Percentiles rank a stretch among this genome's conserved stretches.
These are phyloP conservation scores for Eucalyptus brandiana DNA, from an alignment of 345 rosid species.

Conservation along the genomic window DNA sequence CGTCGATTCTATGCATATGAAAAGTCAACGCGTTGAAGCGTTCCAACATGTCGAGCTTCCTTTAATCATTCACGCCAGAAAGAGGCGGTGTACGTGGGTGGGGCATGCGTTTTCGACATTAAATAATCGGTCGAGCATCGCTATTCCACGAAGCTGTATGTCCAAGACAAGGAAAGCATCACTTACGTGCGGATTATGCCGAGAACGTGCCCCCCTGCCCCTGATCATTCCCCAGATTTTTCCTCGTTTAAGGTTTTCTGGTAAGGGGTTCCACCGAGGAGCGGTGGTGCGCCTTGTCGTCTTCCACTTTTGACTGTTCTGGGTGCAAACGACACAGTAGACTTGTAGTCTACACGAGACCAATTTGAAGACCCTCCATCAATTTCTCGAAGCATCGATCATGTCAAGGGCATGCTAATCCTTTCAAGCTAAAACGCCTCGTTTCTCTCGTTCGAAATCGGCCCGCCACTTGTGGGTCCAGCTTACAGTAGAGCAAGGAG, in stretches of 20 bases:
- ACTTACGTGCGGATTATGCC: not conserved
- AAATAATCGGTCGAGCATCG: not conserved
- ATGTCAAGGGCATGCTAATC: not conserved
- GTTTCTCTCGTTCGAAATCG: too few relatives aligned
- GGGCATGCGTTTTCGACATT: not conserved
- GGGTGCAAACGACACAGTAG: not conserved
- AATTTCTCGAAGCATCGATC: not conserved
- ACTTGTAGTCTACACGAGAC: not conserved
- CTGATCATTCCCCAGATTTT: not conserved
- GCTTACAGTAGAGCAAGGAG: too few relatives aligned
- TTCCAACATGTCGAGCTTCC: not conserved
- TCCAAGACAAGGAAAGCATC: not conserved
- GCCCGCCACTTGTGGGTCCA: too few relatives aligned
- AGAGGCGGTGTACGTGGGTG: not conserved
- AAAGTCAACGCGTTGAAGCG: not conserved
- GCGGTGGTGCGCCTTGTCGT: not conserved
- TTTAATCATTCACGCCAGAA: not conserved
- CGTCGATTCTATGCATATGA: not conserved
- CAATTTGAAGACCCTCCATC: not conserved
- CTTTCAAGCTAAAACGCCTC: not conserved
- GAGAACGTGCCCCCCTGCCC: not conserved
- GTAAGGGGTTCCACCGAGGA: not conserved
- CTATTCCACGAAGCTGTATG: not conserved
- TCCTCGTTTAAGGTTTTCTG: not conserved
- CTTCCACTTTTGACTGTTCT: not conserved